Evolutionary conservation across 257 asterid genomes (phyloP), one percentile per base, ranked within the genome.

Genomic region (Eustoma russellianum): DNA sequence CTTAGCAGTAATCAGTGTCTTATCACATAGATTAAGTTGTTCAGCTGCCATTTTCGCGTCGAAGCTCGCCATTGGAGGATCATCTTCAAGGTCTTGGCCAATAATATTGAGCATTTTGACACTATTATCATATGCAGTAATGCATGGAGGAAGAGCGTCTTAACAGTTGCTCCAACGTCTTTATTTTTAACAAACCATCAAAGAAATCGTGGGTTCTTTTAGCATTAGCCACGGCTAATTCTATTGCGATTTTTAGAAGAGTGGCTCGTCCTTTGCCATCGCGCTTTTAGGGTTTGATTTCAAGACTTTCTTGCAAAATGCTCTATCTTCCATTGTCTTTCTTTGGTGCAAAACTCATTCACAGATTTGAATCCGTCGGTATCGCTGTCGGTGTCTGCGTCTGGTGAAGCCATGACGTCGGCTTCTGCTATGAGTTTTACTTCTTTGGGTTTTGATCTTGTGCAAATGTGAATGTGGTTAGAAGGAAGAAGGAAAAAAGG

Each of bases 181-280:
- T 34, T 46, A 17, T 13, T 2, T 46, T 19, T 1, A 47, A 44
- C 9, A 62, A 28, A 44, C 8, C 44, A 1, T 7, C 14, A 0
- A 62, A 14, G 24, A 46, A 62, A 0, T 35, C 56, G 6, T n/a
- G 34, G 1, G 61, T 46, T 54, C 53, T 62, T 60, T 34, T 46
- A 17, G 61, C 67, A 46, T 62, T 52, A 6, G 48, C 66, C 28
- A 62, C 34, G 5, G 66, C 41, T 11, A 53, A 62, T n/a, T 62
- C 55, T 33, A 52, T 35, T n/a, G 54, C 60, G 47, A 62, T 28
- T 15, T 19, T 62, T 9, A 62, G 46, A 14, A 62, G 60, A 5
- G 48, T 0, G 35, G 13, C 3, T 62, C 45, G 18, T 62, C 66
- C 10, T 35, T 18, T 17, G 57, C 52, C 3, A 59, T 8, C 7